Conservation (phyloP, 2,329 filamentous ascomycete species). For the Aotearoamyces nothofagi region DNA sequence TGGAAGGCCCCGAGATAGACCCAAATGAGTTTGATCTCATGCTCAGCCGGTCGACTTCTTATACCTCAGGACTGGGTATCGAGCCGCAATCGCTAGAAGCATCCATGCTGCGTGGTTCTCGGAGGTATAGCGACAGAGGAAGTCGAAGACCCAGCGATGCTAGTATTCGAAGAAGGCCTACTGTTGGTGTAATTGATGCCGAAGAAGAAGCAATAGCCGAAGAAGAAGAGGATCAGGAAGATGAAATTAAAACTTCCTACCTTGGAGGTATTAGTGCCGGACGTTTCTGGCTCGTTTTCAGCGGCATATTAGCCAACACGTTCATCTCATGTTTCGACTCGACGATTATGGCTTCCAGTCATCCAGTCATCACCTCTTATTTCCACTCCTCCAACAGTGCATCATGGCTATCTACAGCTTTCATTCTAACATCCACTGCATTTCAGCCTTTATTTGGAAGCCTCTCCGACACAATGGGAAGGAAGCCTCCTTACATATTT, state of each 20-base stretch:
- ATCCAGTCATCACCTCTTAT: slow-evolving; percentile 70
- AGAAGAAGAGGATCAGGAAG: slow-evolving; percentile 6
- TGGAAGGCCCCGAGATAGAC: slow-evolving; percentile 10
- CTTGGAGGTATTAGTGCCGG: slow-evolving; percentile 29
- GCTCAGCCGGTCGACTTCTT: slow-evolving; percentile 13
- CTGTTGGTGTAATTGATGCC: slow-evolving; percentile 5
- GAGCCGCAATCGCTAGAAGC: slow-evolving; percentile 16
- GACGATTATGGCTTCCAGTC: slow-evolving; percentile 68
- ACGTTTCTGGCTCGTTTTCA: slow-evolving; percentile 47
- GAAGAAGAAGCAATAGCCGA: slow-evolving; percentile 7
- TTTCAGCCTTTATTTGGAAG: slow-evolving; percentile 64
- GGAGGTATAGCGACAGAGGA: slow-evolving; percentile 9
- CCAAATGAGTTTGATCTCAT: slow-evolving; percentile 17
- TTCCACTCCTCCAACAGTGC: slow-evolving; percentile 66
- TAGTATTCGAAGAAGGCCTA: slow-evolving; percentile 9
- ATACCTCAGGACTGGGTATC: slow-evolving; percentile 14
- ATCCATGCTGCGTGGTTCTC: slow-evolving; percentile 16
- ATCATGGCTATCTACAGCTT: slow-evolving; percentile 71
- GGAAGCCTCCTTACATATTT: slow-evolving; percentile 50
- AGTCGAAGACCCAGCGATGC: slow-evolving; percentile 8
- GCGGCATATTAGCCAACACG: slow-evolving; percentile 38
- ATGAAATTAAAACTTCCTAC: slow-evolving; percentile 13
- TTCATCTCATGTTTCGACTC: slow-evolving; percentile 55
- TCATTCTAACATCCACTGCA: slow-evolving; percentile 60
- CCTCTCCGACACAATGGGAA: slow-evolving; percentile 57